These are phyloP conservation scores for Tremella yokohamensis DNA, from an alignment of 768 basidiomycete genomes.

Conservation along the genomic window DNA sequence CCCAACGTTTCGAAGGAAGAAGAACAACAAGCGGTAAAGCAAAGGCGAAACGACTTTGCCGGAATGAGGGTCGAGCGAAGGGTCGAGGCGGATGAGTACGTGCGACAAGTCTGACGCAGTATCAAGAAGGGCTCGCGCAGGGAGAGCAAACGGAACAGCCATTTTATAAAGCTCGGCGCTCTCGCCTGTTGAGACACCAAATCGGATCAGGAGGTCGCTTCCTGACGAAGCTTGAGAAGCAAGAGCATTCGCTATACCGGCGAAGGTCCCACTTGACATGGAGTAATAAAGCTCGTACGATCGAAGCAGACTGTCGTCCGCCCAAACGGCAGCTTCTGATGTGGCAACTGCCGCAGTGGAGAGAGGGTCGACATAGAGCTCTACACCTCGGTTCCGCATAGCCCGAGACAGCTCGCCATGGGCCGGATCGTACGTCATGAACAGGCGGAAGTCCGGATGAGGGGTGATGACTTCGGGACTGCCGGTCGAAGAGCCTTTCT, in stretches of 20 bases:
- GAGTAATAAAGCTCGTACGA: background rate
- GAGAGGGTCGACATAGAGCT: constrained; percentile 59
- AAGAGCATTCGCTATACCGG: constrained; percentile 1
- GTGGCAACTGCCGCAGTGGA: background rate
- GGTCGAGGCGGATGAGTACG: no score
- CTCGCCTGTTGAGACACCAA: background rate
- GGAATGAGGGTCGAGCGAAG: no score
- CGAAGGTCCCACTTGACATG: background rate
- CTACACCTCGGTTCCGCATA: constrained; percentile 95
- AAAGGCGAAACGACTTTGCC: background rate
- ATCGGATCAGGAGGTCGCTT: background rate
- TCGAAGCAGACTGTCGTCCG: constrained; percentile 18
- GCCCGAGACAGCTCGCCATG: constrained; percentile 92
- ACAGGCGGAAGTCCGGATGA: constrained; percentile 82
- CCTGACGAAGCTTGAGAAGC: background rate
- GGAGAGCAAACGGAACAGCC: no score
- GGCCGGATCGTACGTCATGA: constrained; percentile 89
- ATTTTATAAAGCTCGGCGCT: no score
- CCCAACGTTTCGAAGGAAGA: constrained; percentile 19
- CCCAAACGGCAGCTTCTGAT: constrained; percentile 6
- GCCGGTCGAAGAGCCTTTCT: constrained; percentile 79
- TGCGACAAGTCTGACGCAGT: no score
- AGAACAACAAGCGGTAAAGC: constrained; percentile 17
- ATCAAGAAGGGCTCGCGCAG: no score
- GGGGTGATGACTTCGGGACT: constrained; percentile 70